Percentiles rank a stretch among this genome's conserved stretches.
Conservation (phyloP, 78 protist genomes). For the Creolimax fragrantissima region DNA sequence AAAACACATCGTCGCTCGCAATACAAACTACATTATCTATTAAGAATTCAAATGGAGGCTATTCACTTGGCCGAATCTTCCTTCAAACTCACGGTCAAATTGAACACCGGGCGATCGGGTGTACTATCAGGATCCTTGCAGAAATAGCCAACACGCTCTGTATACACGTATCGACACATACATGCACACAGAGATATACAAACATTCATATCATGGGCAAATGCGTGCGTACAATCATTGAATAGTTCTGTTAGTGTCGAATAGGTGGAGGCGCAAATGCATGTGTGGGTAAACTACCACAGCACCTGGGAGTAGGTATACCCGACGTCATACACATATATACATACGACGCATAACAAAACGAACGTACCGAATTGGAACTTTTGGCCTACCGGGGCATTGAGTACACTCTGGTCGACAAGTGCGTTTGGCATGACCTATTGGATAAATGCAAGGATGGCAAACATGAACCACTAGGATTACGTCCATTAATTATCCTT, state of each 20-base stretch:
- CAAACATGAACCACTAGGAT: too few species aligned
- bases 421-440: neutral
- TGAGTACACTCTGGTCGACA: neutral
- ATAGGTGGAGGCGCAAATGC: too few species aligned
- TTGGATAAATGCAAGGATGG: too few species aligned
- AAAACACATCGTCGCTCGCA: neutral
- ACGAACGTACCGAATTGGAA: neutral
- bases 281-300: too few species aligned
- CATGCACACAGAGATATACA: neutral
- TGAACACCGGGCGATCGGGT: slow-evolving; percentile 64
- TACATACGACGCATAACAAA: too few species aligned
- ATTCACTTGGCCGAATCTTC: slow-evolving; percentile 30
- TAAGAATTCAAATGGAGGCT: neutral
- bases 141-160: slow-evolving; percentile 90
- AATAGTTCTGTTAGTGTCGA: too few species aligned
- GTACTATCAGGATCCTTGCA: slow-evolving; percentile 64
- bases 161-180: neutral
- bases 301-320: too few species aligned
- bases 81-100: slow-evolving; percentile 76
- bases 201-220: neutral
- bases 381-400: neutral
- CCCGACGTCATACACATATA: too few species aligned
- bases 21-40: neutral
- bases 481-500: too few species aligned
- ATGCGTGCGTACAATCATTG: too few species aligned